Percentiles rank a stretch among this genome's conserved stretches.
Conservation (phyloP, 495 filamentous ascomycete species). For the Podospora comata region DNA sequence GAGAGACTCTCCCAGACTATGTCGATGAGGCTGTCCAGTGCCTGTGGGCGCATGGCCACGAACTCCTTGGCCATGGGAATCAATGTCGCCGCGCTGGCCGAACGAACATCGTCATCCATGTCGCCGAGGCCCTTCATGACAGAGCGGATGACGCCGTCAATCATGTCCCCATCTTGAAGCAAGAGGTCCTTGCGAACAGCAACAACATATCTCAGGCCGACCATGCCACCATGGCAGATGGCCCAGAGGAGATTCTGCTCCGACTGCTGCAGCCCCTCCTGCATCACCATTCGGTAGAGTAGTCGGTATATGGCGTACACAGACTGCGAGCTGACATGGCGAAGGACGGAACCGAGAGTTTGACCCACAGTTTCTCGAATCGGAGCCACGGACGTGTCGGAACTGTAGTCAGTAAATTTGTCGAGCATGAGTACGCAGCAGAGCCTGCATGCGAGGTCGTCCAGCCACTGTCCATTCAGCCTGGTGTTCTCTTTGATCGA, state of each 20-base stretch:
- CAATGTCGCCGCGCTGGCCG: constrained; percentile 92
- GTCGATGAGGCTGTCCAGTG: constrained; percentile 76
- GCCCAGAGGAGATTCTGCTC: constrained; percentile 77
- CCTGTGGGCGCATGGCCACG: constrained; percentile 72
- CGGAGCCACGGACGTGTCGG: constrained; percentile 92
- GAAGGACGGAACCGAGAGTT: constrained; percentile 82
- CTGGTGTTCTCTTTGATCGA: constrained; percentile 68
- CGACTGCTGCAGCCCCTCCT: constrained; percentile 67
- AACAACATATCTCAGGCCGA: constrained; percentile 88
- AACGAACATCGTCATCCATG: constrained; percentile 90
- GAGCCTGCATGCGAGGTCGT: constrained; percentile 87
- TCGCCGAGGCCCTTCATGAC: constrained; percentile 95
- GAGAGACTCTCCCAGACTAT: constrained; percentile 98
- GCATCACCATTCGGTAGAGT: constrained; percentile 87
- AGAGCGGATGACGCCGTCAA: constrained; percentile 86
- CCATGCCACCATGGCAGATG: constrained; percentile 97
- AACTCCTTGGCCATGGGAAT: constrained; percentile 95
- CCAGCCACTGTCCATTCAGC: constrained; percentile 79
- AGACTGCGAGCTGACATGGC: constrained; percentile 68
- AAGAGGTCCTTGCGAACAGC: constrained; percentile 91
- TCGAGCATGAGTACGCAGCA: constrained; percentile 96
- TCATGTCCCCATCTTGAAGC: constrained; percentile 72
- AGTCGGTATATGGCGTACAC: constrained; percentile 78
- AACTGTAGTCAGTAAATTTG: constrained; percentile 95
- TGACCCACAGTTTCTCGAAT: constrained; percentile 97